phyloP scores from a whole-genome alignment of 305 asterid genomes.

The Rubia tinctorum region DNA sequence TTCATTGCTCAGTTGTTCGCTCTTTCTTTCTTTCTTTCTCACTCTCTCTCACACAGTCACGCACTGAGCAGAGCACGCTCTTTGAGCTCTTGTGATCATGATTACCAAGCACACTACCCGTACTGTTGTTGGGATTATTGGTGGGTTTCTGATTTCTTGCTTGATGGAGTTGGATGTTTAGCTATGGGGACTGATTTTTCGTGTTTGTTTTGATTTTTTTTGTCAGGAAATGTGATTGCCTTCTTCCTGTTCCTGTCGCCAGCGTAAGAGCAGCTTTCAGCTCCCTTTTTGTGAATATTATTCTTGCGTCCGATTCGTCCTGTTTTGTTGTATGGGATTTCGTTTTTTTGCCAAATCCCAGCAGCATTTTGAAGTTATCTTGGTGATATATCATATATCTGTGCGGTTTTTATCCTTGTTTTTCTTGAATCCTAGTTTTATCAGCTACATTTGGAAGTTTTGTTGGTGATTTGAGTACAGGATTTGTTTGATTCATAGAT shows the following conservation, averaged over 20 bases:
- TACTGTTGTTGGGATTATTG: constrained; percentile 58
- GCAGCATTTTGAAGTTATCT: not conserved
- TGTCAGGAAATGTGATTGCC: constrained; percentile 43
- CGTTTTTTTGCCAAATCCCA: too few species aligned
- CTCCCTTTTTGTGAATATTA: not conserved
- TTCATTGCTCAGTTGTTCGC: too few species aligned
- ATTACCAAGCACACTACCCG: constrained; percentile 44
- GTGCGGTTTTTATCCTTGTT: not conserved
- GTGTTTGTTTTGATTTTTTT: not conserved
- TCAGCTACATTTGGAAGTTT: not conserved
- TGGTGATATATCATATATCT: not conserved
- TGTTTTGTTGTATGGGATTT: not conserved
- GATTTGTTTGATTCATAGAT: not conserved
- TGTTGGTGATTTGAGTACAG: not conserved
- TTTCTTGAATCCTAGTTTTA: not conserved
- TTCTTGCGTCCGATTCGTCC: not conserved
- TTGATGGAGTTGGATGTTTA: not conserved
- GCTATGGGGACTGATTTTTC: not conserved
- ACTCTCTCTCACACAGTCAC: not conserved
- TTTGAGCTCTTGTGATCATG: constrained; percentile 26
- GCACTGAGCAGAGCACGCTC: not conserved
- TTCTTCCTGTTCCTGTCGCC: constrained; percentile 39
- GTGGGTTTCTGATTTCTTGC: constrained; percentile 24
- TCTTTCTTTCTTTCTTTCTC: not conserved
- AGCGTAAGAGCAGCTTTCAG: constrained; percentile 20